A percentile compares a stretch with the other conserved stretches of the same genome.
Conservation (phyloP, 768 basidiomycete genomes). For the Leccinum rimulosum region DNA sequence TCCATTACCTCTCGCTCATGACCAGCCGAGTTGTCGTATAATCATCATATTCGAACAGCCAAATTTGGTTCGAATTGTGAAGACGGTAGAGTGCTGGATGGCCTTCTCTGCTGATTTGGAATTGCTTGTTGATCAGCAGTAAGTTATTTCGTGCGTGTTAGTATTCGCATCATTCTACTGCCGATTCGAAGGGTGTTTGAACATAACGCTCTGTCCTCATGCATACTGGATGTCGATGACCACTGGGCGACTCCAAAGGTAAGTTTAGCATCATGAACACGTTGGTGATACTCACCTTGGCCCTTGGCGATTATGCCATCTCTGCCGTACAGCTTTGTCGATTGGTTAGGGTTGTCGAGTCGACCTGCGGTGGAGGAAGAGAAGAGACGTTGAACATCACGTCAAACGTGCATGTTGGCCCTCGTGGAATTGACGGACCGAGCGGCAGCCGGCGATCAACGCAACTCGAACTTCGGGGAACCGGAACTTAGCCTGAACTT, state of each 20-base stretch:
- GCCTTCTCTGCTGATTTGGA: conserved; percentile 15
- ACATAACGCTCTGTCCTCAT: conserved; percentile 9
- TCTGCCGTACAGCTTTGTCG: neutral
- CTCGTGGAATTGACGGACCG: conserved; percentile 11
- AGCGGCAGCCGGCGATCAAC: conserved; percentile 11
- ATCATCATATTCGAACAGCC: neutral
- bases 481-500: neutral
- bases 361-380: conserved; percentile 9
- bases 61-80: conserved; percentile 9
- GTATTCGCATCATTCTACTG: conserved; percentile 7
- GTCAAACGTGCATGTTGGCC: conserved; percentile 11
- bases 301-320: conserved; percentile 2
- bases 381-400: neutral
- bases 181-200: neutral
- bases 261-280: neutral
- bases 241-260: neutral
- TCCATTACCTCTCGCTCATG: neutral
- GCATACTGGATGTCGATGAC: neutral
- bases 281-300: conserved; percentile 7
- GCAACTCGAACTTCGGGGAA: neutral
- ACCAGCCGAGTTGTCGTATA: neutral
- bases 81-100: neutral
- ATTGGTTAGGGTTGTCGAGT: conserved; percentile 4
- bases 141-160: conserved; percentile 5
- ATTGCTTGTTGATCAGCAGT: conserved; percentile 21